Evolutionary conservation across 2,329 filamentous ascomycete genomes (phyloP).

Genomic region (Arthrobotrys sinensis): DNA sequence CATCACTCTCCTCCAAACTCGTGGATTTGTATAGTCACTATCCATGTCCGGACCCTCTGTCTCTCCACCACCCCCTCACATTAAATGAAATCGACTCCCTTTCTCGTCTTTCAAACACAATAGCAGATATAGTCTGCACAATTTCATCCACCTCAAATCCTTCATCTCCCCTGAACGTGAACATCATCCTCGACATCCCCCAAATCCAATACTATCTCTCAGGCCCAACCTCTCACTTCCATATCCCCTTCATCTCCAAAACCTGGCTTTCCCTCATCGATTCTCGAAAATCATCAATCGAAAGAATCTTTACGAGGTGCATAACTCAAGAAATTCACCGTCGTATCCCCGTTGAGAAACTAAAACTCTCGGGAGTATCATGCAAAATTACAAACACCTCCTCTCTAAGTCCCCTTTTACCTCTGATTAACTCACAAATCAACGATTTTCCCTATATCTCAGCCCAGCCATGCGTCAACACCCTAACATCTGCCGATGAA

Average conservation of each 20-base stretch:
- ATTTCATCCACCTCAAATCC: conserved; percentile 6
- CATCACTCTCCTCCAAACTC: conserved; percentile 22
- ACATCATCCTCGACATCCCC: conserved; percentile 51
- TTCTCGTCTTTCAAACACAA: conserved; percentile 49
- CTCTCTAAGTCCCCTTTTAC: conserved; percentile 28
- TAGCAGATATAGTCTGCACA: conserved; percentile 52
- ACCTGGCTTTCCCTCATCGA: conserved; percentile 43
- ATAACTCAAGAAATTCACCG: conserved; percentile 41
- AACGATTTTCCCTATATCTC: conserved; percentile 23
- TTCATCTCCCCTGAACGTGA: conserved; percentile 9
- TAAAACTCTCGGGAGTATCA: conserved; percentile 3
- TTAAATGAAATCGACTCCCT: conserved; percentile 50
- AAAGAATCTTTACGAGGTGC: conserved; percentile 33
- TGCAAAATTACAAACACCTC: conserved; percentile 20
- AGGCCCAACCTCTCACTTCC: conserved; percentile 41
- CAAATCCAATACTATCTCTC: conserved; percentile 60
- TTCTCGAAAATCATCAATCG: conserved; percentile 30
- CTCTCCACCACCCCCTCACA: conserved; percentile 34
- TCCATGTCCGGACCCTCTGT: not conserved
- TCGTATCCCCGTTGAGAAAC: not conserved
- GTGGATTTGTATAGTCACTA: not conserved
- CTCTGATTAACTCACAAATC: conserved; percentile 18
- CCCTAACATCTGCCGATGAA: not conserved
- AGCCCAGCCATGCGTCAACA: conserved; percentile 3
- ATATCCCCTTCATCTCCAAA: conserved; percentile 18